These are phyloP conservation scores for Tetrahymena thermophila DNA, from an alignment of 73 alveolate species.

Conservation along the genomic window DNA sequence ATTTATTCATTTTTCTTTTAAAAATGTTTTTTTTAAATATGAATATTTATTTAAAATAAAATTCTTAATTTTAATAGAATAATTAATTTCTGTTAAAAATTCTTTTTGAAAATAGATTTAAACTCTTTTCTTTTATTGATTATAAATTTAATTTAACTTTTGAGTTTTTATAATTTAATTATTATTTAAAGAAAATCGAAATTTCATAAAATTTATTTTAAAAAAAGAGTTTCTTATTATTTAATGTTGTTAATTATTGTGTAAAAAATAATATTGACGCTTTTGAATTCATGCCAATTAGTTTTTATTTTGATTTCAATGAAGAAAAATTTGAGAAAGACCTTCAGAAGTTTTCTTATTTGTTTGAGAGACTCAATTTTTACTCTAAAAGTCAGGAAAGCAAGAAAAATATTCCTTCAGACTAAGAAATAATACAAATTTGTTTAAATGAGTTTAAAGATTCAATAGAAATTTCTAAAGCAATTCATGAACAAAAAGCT, in stretches of 20 bases:
- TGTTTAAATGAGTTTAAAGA: neutral
- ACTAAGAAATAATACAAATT: neutral
- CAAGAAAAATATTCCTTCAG: neutral
- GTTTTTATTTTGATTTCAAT: slow-evolving; percentile 61
- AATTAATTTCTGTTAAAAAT: too few species aligned
- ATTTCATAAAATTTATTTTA: slow-evolving; percentile 57
- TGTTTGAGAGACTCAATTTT: slow-evolving; percentile 5
- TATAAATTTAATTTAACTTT: too few species aligned
- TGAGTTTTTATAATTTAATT: too few species aligned
- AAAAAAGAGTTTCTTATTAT: slow-evolving; percentile 57
- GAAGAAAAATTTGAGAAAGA: slow-evolving; percentile 30
- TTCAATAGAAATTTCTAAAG: neutral
- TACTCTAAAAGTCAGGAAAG: neutral
- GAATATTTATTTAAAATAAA: too few species aligned
- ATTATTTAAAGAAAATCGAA: too few species aligned
- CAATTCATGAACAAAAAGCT: neutral
- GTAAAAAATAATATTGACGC: slow-evolving; percentile 55
- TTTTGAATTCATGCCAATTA: slow-evolving; percentile 82
- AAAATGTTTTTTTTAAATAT: too few species aligned
- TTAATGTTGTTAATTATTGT: slow-evolving; percentile 58
- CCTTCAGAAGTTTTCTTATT: slow-evolving; percentile 17
- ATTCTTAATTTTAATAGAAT: too few species aligned
- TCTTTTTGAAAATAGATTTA: too few species aligned
- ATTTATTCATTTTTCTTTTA: neutral
- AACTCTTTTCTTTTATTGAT: too few species aligned